Base-by-base conservation (phyloP, 768 basidiomycete genomes). In the Hericium erinaceus region DNA sequence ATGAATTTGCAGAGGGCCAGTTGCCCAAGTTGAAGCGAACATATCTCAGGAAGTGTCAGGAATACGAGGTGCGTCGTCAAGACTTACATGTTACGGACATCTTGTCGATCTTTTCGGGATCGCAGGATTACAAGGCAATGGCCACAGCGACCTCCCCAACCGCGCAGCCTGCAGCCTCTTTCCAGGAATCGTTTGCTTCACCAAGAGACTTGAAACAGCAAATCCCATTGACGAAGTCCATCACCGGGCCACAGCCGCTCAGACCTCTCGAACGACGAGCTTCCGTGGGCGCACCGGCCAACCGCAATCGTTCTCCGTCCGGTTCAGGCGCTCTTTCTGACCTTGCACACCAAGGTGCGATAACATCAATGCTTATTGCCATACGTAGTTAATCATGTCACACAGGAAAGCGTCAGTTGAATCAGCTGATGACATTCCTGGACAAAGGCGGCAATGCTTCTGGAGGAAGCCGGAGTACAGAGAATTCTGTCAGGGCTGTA, bases 11-110 rank as follows among this genome's bases (percentile, higher is more conserved):
- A 11, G 90, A 92, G 66, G 82, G 77, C 56, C 74, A 79, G n/a
- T 75, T 95, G 9, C 93, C 93, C 1, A 87, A 83, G 64, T 72
- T 95, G 54, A 94, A 92, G 73, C 77, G 82, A 52, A 72, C 78
- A 44, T 97, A 97, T 67, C 70, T 81, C 22, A 91, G 85, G 74
- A 94, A 91, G 70, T 92, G 89, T 67, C 82, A 85, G 52, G 92
- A 94, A 63, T 85, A 89, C 7, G 94, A 95, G 77, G 93, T 91
- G 60, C 12, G 33, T 33, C 44, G 44, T 49, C 49, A 20, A 41
- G 51, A 15, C 22, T 15, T 41, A 46, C 40, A 33, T 20, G 7
- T 18, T 48, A n/a, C 6, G 3, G 33, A 33, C 33, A 33, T 6
- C 44, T 22, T 26, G 52, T 39, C 50, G 51, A 49, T 48, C 9